These are phyloP conservation scores for Diophrys appendiculata DNA, from an alignment of 73 alveolate genomes.

Conservation along the genomic window DNA sequence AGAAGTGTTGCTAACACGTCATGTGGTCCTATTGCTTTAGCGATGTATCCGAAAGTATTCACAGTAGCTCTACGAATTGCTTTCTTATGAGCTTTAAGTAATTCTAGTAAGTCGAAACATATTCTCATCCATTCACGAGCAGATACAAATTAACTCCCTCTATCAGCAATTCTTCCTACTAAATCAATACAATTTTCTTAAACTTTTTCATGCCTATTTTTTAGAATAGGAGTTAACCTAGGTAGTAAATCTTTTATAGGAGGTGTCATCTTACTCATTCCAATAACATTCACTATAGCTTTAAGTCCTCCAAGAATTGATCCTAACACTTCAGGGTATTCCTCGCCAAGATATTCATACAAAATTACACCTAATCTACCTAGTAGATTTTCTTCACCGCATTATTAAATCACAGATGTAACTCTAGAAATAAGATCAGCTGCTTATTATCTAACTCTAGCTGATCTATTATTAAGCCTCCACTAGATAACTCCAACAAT, in stretches of 20 bases:
- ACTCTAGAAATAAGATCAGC: constrained; percentile 98
- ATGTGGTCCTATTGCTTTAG: constrained; percentile 99
- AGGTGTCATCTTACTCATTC: constrained; percentile 99
- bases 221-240: constrained; percentile 98
- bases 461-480: constrained; percentile 98
- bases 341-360: constrained; percentile 99
- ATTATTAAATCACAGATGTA: constrained; percentile 96
- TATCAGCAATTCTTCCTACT: constrained; percentile 99
- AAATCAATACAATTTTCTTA: constrained; percentile 98
- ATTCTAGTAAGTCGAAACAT: constrained; percentile 99
- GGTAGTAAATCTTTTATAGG: constrained; percentile 99
- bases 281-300: constrained; percentile 98
- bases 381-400: constrained; percentile 97
- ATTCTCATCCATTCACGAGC: constrained; percentile 99
- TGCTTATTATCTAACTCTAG: constrained; percentile 98
- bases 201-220: constrained; percentile 99
- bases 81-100: constrained; percentile 97
- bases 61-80: constrained; percentile 99
- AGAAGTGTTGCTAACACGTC: constrained; percentile 96
- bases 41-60: constrained; percentile 99
- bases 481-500: constrained; percentile 98
- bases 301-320: constrained; percentile 98
- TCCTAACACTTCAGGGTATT: constrained; percentile 99
- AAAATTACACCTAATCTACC: constrained; percentile 94
- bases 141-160: constrained; percentile 99